Conservation (phyloP, 2,329 filamentous ascomycete species). For the Penicillium sp. region DNA sequence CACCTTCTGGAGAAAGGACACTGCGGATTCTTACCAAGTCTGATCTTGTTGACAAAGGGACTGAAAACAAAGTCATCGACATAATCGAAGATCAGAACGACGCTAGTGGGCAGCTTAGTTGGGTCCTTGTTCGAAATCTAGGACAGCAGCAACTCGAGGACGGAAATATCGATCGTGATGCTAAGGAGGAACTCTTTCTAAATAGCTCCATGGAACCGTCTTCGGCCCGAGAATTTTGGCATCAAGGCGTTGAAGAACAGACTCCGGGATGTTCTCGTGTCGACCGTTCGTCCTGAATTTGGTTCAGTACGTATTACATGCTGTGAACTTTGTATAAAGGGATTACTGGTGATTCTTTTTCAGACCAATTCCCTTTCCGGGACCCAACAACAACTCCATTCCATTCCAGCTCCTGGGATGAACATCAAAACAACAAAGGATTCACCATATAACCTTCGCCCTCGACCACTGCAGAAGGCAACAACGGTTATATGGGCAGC, state of each 20-base stretch:
- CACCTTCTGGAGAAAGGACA: slow-evolving; percentile 38
- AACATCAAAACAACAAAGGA: no score
- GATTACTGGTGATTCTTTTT: no score
- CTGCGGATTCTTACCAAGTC: slow-evolving; percentile 55
- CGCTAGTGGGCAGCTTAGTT: slow-evolving; percentile 23
- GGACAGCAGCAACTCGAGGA: slow-evolving; percentile 27
- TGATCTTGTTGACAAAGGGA: slow-evolving; percentile 47
- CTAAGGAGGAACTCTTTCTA: slow-evolving; percentile 36
- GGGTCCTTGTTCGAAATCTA: slow-evolving; percentile 32
- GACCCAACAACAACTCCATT: no score
- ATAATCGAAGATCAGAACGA: slow-evolving; percentile 26
- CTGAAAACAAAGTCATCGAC: slow-evolving; percentile 26
- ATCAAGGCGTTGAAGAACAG: slow-evolving; percentile 38
- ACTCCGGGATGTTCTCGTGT: slow-evolving; percentile 41
- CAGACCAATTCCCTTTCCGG: no score
- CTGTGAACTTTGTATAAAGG: no score
- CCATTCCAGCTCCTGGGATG: no score
- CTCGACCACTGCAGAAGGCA: no score
- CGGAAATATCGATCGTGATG: slow-evolving; percentile 20
- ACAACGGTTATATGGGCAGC: no score
- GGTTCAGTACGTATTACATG: no score
- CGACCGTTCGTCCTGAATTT: slow-evolving; percentile 45
- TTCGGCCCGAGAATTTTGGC: slow-evolving; percentile 39
- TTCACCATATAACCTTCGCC: no score
- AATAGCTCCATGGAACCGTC: slow-evolving; percentile 32